These are phyloP conservation scores for Desmodesmus armatus DNA, from an alignment of 139 green algal genomes.

Conservation along the genomic window DNA sequence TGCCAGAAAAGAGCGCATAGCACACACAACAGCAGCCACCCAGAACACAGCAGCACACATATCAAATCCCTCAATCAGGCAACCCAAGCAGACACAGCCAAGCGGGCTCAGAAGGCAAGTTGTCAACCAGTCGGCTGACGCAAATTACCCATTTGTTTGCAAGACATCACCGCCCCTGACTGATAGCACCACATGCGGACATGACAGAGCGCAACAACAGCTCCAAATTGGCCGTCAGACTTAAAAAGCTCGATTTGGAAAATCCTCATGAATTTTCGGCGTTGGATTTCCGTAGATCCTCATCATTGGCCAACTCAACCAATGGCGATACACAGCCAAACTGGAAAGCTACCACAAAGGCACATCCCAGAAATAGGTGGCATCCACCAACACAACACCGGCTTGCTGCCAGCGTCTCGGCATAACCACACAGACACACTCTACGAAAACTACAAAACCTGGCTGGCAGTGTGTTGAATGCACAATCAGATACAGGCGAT, in stretches of 20 bases:
- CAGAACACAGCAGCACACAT: background rate
- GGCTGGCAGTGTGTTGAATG: no score
- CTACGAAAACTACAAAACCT: no score
- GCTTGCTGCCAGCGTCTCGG: no score
- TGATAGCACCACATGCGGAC: background rate
- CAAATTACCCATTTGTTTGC: slow-evolving; percentile 41
- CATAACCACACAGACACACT: no score
- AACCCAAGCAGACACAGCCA: background rate
- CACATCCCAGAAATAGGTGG: no score
- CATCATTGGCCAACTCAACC: slow-evolving; percentile 43
- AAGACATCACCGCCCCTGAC: slow-evolving; percentile 4
- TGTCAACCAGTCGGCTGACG: slow-evolving; percentile 41
- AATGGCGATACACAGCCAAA: no score
- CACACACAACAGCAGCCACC: background rate
- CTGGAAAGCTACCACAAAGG: no score
- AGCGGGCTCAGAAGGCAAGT: slow-evolving; percentile 19
- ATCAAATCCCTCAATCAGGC: background rate
- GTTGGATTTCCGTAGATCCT: slow-evolving; percentile 45
- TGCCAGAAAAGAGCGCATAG: background rate
- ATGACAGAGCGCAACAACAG: background rate
- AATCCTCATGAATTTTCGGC: slow-evolving; percentile 3
- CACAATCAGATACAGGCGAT: no score
- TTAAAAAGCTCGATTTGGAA: slow-evolving; percentile 40
- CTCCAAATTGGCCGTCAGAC: slow-evolving; percentile 5
- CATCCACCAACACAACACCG: no score